Base-by-base conservation (phyloP, 2,329 filamentous ascomycete species). In the Coniochaeta sp. region DNA sequence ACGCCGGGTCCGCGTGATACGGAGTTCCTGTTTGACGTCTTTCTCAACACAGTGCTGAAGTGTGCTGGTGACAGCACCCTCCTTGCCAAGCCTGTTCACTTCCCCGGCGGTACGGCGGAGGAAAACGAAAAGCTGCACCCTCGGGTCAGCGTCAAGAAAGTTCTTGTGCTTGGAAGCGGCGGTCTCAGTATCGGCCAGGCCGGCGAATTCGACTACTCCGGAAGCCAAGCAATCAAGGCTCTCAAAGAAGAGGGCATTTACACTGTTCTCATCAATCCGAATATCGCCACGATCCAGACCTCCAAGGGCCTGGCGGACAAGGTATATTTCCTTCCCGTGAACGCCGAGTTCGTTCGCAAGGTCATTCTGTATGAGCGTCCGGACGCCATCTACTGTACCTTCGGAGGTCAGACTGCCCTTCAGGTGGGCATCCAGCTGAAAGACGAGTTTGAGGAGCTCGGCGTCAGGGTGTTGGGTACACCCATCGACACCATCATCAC, bases 401-500 rank as follows among this genome's bases (percentile, higher is more conserved):
- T 99, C 66, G 95, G 95, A 81, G 95, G 95, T 16, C 95, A 99
- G 76, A 99, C 95, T 34, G 95, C 95, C 42, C 82, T 99, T n/a
- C 88, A 91, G 68, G 95, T 99, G 52, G 95, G 95, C 76, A 98
- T 98, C 62, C 89, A 97, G 76, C 88, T 98, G 70, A 97, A 96
- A 79, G 93, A 98, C 72, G 95, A 98, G 75, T 97, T 99, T 65
- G 91, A 96, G 73, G 82, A 79, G 57, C 89, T 98, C 5, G 95
- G 95, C 52, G 93, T 99, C 69, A 89, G 92, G 77, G 93, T 99
- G 50, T 83, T 99, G 17, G 95, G 95, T 74, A 99, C 95, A 6
- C 93, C 93, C 14, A 98, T 99, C 63, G 90, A 97, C 50, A 98
- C 95, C 55, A 96, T 99, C 76, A 96, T 98, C 76, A 98, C 93